Percentiles rank a stretch among this genome's conserved stretches.
These are phyloP conservation scores for Arachis hypogaea DNA, from an alignment of 306 rosid species.

Conservation along the genomic window DNA sequence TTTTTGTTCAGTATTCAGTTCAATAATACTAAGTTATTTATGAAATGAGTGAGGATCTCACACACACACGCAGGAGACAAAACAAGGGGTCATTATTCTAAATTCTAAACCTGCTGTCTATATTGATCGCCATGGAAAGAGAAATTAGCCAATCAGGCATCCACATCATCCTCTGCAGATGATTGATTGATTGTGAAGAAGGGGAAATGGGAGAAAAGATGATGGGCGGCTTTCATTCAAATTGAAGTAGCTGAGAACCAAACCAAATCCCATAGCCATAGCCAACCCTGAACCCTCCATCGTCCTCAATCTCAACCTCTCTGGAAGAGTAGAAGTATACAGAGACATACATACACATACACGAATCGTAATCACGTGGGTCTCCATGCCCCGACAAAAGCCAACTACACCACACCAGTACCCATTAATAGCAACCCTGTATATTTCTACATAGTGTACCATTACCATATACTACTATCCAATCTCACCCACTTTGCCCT, in stretches of 20 bases:
- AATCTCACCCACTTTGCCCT: background rate
- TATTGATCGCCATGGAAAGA: background rate
- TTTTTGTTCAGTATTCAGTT: background rate
- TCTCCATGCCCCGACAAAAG: conserved; percentile 35
- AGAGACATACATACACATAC: background rate
- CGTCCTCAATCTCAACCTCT: background rate
- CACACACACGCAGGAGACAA: background rate
- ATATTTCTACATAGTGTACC: background rate
- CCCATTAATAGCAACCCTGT: conserved; percentile 11
- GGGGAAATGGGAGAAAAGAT: background rate
- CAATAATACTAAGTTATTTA: too few relatives aligned
- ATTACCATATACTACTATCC: too few relatives aligned
- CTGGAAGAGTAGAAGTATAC: background rate
- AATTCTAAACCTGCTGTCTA: background rate
- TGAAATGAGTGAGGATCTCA: background rate
- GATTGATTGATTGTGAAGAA: background rate
- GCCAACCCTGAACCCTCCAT: background rate
- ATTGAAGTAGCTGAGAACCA: background rate
- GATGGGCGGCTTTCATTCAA: background rate
- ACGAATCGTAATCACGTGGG: conserved; percentile 43
- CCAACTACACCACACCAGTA: background rate
- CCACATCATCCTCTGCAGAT: background rate
- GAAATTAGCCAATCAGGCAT: background rate
- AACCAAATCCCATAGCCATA: background rate
- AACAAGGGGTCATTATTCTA: background rate